Base-by-base conservation (phyloP, 208 protist species). In the Wallacemonas collosoma region DNA sequence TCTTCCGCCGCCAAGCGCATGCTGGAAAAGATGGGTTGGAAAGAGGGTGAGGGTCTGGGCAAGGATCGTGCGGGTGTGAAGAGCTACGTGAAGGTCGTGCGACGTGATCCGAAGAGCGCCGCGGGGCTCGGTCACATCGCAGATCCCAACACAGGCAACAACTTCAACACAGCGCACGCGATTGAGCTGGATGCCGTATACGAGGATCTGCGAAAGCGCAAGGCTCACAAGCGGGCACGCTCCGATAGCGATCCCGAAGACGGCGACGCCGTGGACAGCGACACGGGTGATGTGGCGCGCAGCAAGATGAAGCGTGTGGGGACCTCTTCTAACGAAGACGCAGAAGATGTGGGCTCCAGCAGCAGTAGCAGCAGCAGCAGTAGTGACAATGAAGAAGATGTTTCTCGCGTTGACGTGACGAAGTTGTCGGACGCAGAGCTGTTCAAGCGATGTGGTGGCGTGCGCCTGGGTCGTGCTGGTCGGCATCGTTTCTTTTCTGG, bases 401-500 rank as follows among this genome's bases (percentile, higher is more conserved):
- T 47, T 14, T 7, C 11, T 6, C 38, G 35, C 5, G 73, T 67
- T 1, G 79, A 86, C 38, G 78, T 88, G 41, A 89, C 77, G 47
- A 78, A 69, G n/a, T 71, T 94, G 77, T 81, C 74, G 1, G 91
- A 96, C 73, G 81, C 71, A 9, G 87, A 92, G 43, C 82, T 96
- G 39, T 83, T 96, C 53, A 54, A 71, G 68, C 73, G 82, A 3
- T 96, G 91, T 58, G 89, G 89, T 36, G 91, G 91, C 3, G 91
- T 96, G 41, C 88, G 91, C 9, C 81, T 96, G 17, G 91, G 91
- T 2, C 85, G 91, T 17, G 87, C 87, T 2, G 91, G 91, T 40
- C 85, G 91, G 8, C 91, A 96, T 71, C 87, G 91, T 48, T 89
- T 91, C 77, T 96, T 96, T 73, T 85, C 93, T 47, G 91, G 91